These are phyloP conservation scores for Dothiorella sarmentorum DNA, from an alignment of 2,329 filamentous ascomycete genomes.

Conservation along the genomic window DNA sequence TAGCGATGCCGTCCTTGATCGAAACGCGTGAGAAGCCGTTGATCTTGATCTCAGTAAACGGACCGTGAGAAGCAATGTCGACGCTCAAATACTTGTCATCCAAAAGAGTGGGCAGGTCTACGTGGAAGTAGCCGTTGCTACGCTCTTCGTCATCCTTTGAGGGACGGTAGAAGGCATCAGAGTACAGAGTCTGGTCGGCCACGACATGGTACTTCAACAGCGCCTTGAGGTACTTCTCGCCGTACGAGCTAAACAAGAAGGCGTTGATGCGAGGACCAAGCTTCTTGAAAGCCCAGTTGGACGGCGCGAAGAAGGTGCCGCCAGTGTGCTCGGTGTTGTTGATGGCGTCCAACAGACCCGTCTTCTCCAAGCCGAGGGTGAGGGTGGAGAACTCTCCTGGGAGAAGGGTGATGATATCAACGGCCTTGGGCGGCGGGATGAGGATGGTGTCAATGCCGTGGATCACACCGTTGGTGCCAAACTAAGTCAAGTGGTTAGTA, in stretches of 20 bases:
- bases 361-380: constrained; percentile 69
- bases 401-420: constrained; percentile 61
- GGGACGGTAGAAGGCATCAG: constrained; percentile 68
- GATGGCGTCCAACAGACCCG: constrained; percentile 62
- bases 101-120: constrained; percentile 72
- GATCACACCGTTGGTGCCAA: constrained; percentile 74
- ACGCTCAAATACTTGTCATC: constrained; percentile 63
- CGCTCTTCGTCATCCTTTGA: background rate
- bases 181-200: constrained; percentile 73
- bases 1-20: constrained; percentile 67
- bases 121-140: constrained; percentile 38
- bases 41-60: constrained; percentile 67
- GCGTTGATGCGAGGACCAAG: constrained; percentile 72
- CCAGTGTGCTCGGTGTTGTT: constrained; percentile 56
- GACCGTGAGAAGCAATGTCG: constrained; percentile 66
- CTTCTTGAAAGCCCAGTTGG: constrained; percentile 73
- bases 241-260: constrained; percentile 78
- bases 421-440: constrained; percentile 67
- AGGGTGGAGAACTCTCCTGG: constrained; percentile 77
- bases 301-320: constrained; percentile 76
- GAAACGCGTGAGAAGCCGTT: constrained; percentile 68
- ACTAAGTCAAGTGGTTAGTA: constrained; percentile 39
- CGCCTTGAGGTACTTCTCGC: constrained; percentile 71
- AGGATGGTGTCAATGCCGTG: constrained; percentile 73
- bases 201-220: constrained; percentile 77